A percentile compares a stretch with the other conserved stretches of the same genome.
phyloP scores from a whole-genome alignment of 2,329 filamentous ascomycete genomes.

The Claviceps fusiformis region DNA sequence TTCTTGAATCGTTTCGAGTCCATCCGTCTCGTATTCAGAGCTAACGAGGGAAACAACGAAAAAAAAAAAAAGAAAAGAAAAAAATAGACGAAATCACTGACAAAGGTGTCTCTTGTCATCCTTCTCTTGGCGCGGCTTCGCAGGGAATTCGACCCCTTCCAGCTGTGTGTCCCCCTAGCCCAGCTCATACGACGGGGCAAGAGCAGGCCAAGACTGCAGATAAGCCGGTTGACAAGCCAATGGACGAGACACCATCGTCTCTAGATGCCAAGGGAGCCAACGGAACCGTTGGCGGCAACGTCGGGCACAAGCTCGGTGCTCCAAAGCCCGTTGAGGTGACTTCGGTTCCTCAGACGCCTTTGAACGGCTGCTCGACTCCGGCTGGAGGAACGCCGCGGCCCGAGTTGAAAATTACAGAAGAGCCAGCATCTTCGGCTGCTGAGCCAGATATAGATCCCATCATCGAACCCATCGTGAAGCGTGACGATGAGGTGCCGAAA shows the following conservation, averaged over 20 bases:
- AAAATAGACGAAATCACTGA: too few species aligned
- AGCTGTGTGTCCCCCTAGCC: too few species aligned
- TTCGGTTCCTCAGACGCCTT: constrained; percentile 23
- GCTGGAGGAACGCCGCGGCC: constrained; percentile 22
- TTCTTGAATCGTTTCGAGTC: background rate
- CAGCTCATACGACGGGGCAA: background rate
- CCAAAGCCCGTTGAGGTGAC: constrained; percentile 11
- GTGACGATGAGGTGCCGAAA: constrained; percentile 12
- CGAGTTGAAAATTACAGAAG: constrained; percentile 20
- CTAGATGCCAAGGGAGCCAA: constrained; percentile 9
- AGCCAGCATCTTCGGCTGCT: constrained; percentile 5
- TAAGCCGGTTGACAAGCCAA: constrained; percentile 8
- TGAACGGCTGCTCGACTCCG: constrained; percentile 18
- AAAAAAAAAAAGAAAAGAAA: too few species aligned
- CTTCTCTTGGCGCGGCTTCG: constrained; percentile 12
- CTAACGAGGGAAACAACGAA: background rate
- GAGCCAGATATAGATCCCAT: constrained; percentile 12
- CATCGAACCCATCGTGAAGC: constrained; percentile 14
- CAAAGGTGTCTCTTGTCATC: too few species aligned
- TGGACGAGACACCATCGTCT: background rate
- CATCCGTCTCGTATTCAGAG: background rate
- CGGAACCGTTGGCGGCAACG: constrained; percentile 6
- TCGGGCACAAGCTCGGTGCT: constrained; percentile 8
- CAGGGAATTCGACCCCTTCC: constrained; percentile 7
- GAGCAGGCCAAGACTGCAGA: constrained; percentile 5